Evolutionary conservation across 257 asterid genomes (phyloP).

Genomic region (Fraxinus excelsior): DNA sequence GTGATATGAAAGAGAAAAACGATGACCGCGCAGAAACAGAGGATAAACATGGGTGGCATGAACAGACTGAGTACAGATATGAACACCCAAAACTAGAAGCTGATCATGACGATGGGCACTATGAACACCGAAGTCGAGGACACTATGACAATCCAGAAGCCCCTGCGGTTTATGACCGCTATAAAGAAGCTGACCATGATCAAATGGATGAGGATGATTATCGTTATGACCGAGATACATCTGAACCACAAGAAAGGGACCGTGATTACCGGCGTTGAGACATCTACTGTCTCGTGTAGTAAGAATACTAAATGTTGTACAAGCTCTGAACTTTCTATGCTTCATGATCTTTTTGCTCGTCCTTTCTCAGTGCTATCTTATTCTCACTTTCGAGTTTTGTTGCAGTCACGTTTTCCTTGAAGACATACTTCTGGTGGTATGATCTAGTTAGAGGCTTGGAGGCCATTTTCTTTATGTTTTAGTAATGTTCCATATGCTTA

Average conservation of each 20-base stretch:
- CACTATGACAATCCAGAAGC: slow-evolving; percentile 34
- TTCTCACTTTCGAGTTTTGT: background rate
- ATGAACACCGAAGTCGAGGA: slow-evolving; percentile 40
- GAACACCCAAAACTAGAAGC: slow-evolving; percentile 30
- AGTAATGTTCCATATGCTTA: background rate
- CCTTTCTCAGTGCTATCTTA: background rate
- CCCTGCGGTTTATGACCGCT: slow-evolving; percentile 41
- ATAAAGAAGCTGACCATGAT: slow-evolving; percentile 38
- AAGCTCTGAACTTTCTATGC: background rate
- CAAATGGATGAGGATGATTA: slow-evolving; percentile 51
- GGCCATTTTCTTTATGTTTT: background rate
- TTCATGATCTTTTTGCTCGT: background rate
- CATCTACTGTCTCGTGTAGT: slow-evolving; percentile 28
- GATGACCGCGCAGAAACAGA: slow-evolving; percentile 31
- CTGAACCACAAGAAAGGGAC: slow-evolving; percentile 36
- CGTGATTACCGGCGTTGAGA: slow-evolving; percentile 34
- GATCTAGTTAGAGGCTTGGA: background rate
- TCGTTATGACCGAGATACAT: slow-evolving; percentile 35
- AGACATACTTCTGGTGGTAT: background rate
- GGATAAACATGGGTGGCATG: slow-evolving; percentile 40
- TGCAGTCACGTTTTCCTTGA: background rate
- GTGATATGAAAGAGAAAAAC: slow-evolving; percentile 26
- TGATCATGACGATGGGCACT: slow-evolving; percentile 37
- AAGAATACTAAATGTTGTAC: background rate
- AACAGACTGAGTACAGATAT: slow-evolving; percentile 33